phyloP scores from a whole-genome alignment of 176 grass and related monocot species.

The Juncus inflexus region DNA sequence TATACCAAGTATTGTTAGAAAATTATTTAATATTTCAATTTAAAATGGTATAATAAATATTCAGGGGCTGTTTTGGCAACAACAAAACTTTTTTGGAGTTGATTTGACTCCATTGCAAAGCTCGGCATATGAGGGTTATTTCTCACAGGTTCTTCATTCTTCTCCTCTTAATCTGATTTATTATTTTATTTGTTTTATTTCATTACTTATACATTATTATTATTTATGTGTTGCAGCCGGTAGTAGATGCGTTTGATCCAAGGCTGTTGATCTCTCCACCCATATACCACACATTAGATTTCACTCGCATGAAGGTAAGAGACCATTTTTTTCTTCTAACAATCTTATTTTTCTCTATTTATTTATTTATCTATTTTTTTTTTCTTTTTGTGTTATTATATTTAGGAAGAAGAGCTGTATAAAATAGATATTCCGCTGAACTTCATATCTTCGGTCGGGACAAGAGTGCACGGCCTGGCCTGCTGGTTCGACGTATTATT shows the following conservation, averaged over 20 bases:
- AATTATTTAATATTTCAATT: neutral
- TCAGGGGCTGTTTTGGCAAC: slow-evolving; percentile 98
- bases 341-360: slow-evolving; percentile 8
- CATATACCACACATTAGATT: slow-evolving; percentile 68
- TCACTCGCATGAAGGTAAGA: slow-evolving; percentile 87
- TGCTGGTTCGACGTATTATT: slow-evolving; percentile 99
- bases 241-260: slow-evolving; percentile 98
- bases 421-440: slow-evolving; percentile 88
- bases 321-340: too few relatives aligned
- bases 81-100: slow-evolving; percentile 97
- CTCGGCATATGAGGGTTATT: slow-evolving; percentile 95
- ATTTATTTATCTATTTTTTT: slow-evolving; percentile 5
- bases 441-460: slow-evolving; percentile 79
- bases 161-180: neutral
- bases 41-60: slow-evolving; percentile 15
- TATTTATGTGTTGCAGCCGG: slow-evolving; percentile 61
- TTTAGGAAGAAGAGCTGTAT: slow-evolving; percentile 94
- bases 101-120: slow-evolving; percentile 89
- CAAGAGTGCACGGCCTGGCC: slow-evolving; percentile 94
- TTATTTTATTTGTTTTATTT: neutral
- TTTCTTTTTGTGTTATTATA: slow-evolving; percentile 25
- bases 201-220: neutral
- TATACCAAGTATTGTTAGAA: neutral
- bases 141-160: slow-evolving; percentile 68
- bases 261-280: slow-evolving; percentile 80